Evolutionary conservation across 768 basidiomycete genomes (phyloP).

Genomic region (Rhizopogon rudus): DNA sequence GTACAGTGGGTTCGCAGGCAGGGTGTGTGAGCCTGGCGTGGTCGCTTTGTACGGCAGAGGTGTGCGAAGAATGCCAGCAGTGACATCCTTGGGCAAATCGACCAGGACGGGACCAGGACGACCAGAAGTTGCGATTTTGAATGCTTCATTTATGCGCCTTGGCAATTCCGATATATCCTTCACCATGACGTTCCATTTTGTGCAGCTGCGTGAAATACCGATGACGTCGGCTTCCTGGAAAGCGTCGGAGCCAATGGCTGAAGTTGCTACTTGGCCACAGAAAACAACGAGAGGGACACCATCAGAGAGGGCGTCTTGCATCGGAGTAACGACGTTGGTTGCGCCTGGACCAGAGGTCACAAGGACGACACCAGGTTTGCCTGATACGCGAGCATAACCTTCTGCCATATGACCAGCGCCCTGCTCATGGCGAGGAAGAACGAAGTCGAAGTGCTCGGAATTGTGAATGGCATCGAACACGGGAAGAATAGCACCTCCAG

Average conservation of each 20-base stretch:
- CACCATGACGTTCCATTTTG: constrained; percentile 99
- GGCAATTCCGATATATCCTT: constrained; percentile 96
- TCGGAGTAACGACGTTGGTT: constrained; percentile 95
- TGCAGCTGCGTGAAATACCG: constrained; percentile 95
- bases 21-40: constrained; percentile 74
- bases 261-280: constrained; percentile 96
- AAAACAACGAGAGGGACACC: constrained; percentile 95
- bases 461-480: constrained; percentile 99
- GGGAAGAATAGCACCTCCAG: constrained; percentile 95
- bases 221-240: constrained; percentile 99
- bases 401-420: constrained; percentile 99
- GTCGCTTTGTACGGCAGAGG: constrained; percentile 84
- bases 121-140: constrained; percentile 97
- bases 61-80: constrained; percentile 83
- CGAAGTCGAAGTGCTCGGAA: constrained; percentile 90
- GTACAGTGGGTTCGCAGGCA: constrained; percentile 72
- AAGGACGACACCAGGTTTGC: constrained; percentile 95
- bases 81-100: constrained; percentile 98
- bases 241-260: constrained; percentile 95
- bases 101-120: constrained; percentile 97
- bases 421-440: constrained; percentile 95
- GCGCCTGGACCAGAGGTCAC: constrained; percentile 98
- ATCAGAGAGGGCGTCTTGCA: constrained; percentile 96
- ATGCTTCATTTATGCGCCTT: constrained; percentile 95
- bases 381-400: constrained; percentile 95